Base-by-base conservation (phyloP, 768 basidiomycete species). In the Rhizopogon vulgaris region DNA sequence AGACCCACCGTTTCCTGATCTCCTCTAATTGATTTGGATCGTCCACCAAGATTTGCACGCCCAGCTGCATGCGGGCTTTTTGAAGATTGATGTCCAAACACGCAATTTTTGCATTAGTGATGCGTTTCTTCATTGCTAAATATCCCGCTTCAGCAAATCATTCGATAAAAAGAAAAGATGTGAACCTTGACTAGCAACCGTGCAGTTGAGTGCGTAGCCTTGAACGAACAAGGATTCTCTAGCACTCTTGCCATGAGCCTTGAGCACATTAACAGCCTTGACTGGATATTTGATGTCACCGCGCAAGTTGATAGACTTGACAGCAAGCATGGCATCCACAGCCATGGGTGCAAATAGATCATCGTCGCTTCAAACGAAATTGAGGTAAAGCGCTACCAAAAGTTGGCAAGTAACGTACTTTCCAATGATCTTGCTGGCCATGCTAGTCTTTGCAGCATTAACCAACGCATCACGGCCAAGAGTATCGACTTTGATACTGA, bases 241-340 rank as follows among this genome's bases (percentile, higher is more conserved):
- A 22, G 96, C 91, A 66, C 92, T 94, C 71, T 83, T 85, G 49
- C 96, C 96, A 60, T 99, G 96, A 2, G 96, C 96, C 71, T 99
- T 99, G 60, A 99, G 77, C 27, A 98, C 83, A 64, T 99, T 99
- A 57, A 99, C 96, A 4, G 96, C 96, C 71, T 99, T 98, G 55
- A 99, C 96, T 5, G 96, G 96, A 71, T 98, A 99, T 70, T 97
- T 98, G 65, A 89, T 86, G 66, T 99, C 96, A 28, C 96, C 96
- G 48, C 93, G 83, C 57, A 85, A 72, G 68, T 98, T 98, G 62
- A 91, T 83, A 6, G 93, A 94, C 74, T 86, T 94, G 51, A 99
- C 96, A 3, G 96, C 88, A 41, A 94, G 80, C 93, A 99, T 98
- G 27, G 96, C 96, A 59, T 98, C 94, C 12, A 99, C 96, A 47